phyloP scores from a whole-genome alignment of 768 basidiomycete species.

The Mycena chlorophos region DNA sequence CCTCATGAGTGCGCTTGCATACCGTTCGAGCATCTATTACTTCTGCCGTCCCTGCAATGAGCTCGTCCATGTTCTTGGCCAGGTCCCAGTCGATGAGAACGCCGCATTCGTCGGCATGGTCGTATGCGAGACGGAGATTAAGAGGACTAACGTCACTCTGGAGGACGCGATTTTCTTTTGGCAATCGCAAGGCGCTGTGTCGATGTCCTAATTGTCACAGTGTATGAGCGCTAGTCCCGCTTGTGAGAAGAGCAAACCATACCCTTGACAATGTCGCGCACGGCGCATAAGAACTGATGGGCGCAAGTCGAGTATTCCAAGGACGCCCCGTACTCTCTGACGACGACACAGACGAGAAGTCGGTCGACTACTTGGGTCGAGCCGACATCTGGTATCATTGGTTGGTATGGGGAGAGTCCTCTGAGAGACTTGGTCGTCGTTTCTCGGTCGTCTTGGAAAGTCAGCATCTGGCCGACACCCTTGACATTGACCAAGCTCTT shows the following conservation, averaged over 20 bases:
- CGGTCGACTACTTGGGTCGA: background rate
- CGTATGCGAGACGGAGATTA: background rate
- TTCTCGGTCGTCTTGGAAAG: background rate
- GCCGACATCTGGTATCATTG: background rate
- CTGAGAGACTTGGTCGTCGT: background rate
- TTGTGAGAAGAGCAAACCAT: background rate
- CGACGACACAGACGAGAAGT: background rate
- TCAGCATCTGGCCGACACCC: background rate
- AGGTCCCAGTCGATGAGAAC: background rate
- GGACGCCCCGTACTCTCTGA: background rate
- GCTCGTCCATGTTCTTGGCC: background rate
- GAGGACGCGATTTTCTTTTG: background rate
- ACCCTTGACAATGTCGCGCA: background rate
- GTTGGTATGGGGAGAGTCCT: background rate
- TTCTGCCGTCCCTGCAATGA: background rate
- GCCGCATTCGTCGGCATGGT: background rate
- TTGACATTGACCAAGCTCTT: too few relatives aligned
- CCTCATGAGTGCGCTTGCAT: background rate
- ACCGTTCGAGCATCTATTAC: background rate
- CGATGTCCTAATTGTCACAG: background rate
- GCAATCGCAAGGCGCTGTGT: background rate
- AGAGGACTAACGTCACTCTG: background rate
- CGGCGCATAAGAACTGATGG: background rate
- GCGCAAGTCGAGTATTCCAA: background rate
- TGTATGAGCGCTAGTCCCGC: too few relatives aligned